Base-by-base conservation (phyloP, 257 asterid species). In the Forsythia viridissima region DNA sequence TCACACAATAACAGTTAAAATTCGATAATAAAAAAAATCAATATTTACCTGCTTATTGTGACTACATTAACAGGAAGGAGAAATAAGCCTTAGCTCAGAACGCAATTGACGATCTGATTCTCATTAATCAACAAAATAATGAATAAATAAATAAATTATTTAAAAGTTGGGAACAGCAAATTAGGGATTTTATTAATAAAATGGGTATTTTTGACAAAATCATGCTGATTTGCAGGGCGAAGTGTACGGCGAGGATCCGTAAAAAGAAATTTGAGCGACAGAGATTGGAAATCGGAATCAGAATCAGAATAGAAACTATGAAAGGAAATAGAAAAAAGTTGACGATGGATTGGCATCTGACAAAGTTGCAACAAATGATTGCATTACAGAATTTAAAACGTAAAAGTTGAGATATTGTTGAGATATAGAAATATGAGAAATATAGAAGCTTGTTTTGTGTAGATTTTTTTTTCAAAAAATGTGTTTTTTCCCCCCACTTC, bases 41-140 rank as follows among this genome's bases (percentile, higher is more conserved):
- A 67, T 59, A 12, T 18, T 42, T 52, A 83, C 86, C 86, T 78
- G 79, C 76, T 51, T 12, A 18, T 76, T 8, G 83, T 70, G 34
- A 80, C n/a, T 40, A 63, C 74, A 51, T 67, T 79, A 73, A 52
- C 41, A 78, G 41, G 21, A 74, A 69, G 40, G 2, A 41, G 68
- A 48, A 72, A 57, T 57, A 81, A 81, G 70, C 77, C 87, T 85
- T 80, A 75, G 72, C 78, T 76, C 76, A 40, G 40, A 63, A 67
- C 70, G 75, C 79, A 74, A 70, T 78, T 52, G 6, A 41, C 65
- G 69, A 80, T 66, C 84, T 34, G 72, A 68, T 59, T 76, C 72
- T 80, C 78, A 57, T 5, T 61, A 42, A 74, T 79, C 68, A 51
- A 39, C 57, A 52, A 52, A 42, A 6, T 4, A 72, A 41, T 46